A percentile compares a stretch with the other conserved stretches of the same genome.
Conservation (phyloP, 2,329 filamentous ascomycete species). For the Colletotrichum higginsianum region DNA sequence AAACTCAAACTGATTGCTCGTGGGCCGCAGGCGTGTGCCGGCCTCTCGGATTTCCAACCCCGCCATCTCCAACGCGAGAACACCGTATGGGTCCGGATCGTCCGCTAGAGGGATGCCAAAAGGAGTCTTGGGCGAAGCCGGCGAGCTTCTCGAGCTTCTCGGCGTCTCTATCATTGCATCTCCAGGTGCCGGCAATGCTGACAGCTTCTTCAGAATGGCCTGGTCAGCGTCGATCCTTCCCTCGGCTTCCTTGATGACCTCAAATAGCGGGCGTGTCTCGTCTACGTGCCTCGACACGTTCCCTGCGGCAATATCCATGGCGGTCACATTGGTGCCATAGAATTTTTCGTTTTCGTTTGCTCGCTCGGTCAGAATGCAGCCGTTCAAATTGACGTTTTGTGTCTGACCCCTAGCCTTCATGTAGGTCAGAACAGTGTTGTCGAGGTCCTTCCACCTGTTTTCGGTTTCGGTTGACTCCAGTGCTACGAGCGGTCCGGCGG, state of each 20-base stretch:
- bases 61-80: slow-evolving; percentile 90
- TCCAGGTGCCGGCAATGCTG: slow-evolving; percentile 79
- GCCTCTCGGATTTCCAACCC: slow-evolving; percentile 92
- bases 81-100: slow-evolving; percentile 93
- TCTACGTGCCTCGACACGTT: slow-evolving; percentile 69
- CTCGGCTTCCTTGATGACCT: slow-evolving; percentile 90
- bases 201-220: slow-evolving; percentile 73
- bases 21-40: slow-evolving; percentile 80
- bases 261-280: slow-evolving; percentile 75
- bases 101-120: slow-evolving; percentile 86
- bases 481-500: slow-evolving; percentile 79
- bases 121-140: slow-evolving; percentile 50
- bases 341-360: slow-evolving; percentile 74
- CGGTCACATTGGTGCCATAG: slow-evolving; percentile 64
- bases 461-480: slow-evolving; percentile 67
- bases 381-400: slow-evolving; percentile 69
- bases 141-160: slow-evolving; percentile 50
- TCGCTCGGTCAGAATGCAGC: slow-evolving; percentile 70
- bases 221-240: slow-evolving; percentile 84
- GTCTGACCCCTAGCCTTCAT: slow-evolving; percentile 71
- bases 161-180: slow-evolving; percentile 75
- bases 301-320: slow-evolving; percentile 71
- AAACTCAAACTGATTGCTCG: slow-evolving; percentile 87
- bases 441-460: slow-evolving; percentile 66
- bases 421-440: slow-evolving; percentile 70